phyloP scores from a whole-genome alignment of 768 basidiomycete species.

The Jaapia argillacea region DNA sequence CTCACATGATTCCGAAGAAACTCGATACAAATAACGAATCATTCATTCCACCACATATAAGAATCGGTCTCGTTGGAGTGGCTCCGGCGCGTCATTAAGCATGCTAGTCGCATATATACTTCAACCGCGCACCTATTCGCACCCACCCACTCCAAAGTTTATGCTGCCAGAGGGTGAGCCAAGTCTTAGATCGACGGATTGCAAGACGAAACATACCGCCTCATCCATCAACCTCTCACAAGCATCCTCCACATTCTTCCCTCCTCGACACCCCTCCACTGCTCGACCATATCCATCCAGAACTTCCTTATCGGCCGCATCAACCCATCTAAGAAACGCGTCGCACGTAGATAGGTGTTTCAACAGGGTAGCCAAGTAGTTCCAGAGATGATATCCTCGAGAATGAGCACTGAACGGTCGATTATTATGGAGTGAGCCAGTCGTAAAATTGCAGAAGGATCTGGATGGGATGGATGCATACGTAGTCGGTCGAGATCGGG shows the following conservation, averaged over 20 bases:
- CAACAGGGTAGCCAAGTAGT: constrained; percentile 68
- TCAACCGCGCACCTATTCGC: constrained; percentile 71
- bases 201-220: constrained; percentile 42
- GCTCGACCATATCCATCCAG: constrained; percentile 75
- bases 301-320: constrained; percentile 65
- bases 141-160: constrained; percentile 67
- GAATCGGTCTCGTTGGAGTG: constrained; percentile 82
- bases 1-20: constrained; percentile 82
- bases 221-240: constrained; percentile 87
- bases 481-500: constrained; percentile 9
- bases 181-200: not conserved
- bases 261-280: constrained; percentile 84
- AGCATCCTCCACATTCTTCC: constrained; percentile 85
- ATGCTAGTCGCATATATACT: constrained; percentile 85
- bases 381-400: constrained; percentile 87
- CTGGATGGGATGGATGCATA: constrained; percentile 54
- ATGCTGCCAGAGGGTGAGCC: constrained; percentile 37
- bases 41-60: constrained; percentile 95
- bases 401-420: constrained; percentile 87
- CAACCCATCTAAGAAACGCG: constrained; percentile 55
- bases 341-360: constrained; percentile 76
- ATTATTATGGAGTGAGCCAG: constrained; percentile 89
- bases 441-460: constrained; percentile 96
- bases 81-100: constrained; percentile 90
- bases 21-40: constrained; percentile 88